Conservation (phyloP, 1,284 basidiomycete species). For the Hemileia vastatrix region DNA sequence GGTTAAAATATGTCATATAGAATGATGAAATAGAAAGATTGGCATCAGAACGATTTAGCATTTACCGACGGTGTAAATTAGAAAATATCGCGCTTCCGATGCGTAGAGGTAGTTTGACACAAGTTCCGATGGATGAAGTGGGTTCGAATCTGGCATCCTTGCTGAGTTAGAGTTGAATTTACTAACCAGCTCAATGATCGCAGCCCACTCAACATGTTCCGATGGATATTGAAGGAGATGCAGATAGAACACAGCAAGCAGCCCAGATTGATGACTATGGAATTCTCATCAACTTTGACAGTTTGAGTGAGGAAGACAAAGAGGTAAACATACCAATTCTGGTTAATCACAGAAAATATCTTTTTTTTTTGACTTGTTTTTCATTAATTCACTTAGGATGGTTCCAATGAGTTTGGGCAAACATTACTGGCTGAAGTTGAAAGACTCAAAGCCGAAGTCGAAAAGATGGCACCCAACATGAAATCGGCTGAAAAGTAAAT, state of each 20-base stretch:
- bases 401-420: slow-evolving; percentile 57
- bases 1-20: slow-evolving; percentile 37
- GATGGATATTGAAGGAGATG: slow-evolving; percentile 68
- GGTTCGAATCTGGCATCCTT: not conserved
- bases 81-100: slow-evolving; percentile 85
- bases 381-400: slow-evolving; percentile 49
- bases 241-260: slow-evolving; percentile 62
- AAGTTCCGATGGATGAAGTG: slow-evolving; percentile 91
- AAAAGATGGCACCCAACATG: slow-evolving; percentile 90
- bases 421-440: slow-evolving; percentile 68
- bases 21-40: slow-evolving; percentile 90
- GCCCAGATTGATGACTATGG: slow-evolving; percentile 70
- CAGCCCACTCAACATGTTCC: slow-evolving; percentile 32
- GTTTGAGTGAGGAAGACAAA: slow-evolving; percentile 70
- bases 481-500: slow-evolving; percentile 77
- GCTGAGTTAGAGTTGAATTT: not conserved
- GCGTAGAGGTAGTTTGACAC: slow-evolving; percentile 61
- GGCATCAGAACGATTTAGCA: slow-evolving; percentile 69
- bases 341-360: not conserved
- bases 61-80: slow-evolving; percentile 83
- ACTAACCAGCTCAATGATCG: slow-evolving; percentile 29
- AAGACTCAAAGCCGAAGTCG: slow-evolving; percentile 70
- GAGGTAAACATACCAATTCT: slow-evolving; percentile 49
- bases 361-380: accelerated
- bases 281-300: slow-evolving; percentile 73